Evolutionary conservation across 2,329 filamentous ascomycete genomes (phyloP), one percentile per base, ranked within the genome.

Genomic region (Fusarium annulatum): DNA sequence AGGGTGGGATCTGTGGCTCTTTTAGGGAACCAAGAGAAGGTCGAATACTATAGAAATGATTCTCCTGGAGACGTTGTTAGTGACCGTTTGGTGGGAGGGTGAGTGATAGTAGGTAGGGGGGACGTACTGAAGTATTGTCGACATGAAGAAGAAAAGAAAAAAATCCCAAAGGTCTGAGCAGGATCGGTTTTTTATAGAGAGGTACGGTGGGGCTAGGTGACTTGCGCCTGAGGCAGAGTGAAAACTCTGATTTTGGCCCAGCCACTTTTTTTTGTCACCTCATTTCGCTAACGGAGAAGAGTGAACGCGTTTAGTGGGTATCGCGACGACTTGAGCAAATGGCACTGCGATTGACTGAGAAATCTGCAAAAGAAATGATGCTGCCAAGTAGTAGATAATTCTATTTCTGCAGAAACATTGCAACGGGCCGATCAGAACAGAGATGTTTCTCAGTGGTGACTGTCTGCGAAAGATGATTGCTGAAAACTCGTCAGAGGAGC

Each of bases 31-130:
- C 94, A 92, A 96, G 93, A 94, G 91, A 89, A 88, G 89, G 92
- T 95, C 91, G 91, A 94, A 89, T 92, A 95, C 94, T 97, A 95
- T 95, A 97, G 93, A 97, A 97, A 93, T 94, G 93, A 96, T 96
- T 95, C 93, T 94, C 85, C 48, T 51, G n/a, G 3, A 9, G 8
- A 8, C 2, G 16, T 51, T 14, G 48, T 51, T 51, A 51, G 48
- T 7, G 14, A 2, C 5, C 11, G 21, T 19, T 34, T 5, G 28
- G 21, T 12, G 48, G 21, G 21, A 5, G 19, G 1, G n/a, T 14
- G 30, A 14, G 2, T 19, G 21, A 3, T 34, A 34, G 48, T 51
- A 51, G 48, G 30, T 23, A 23, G 48, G 48, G 48, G 48, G 30
- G 21, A 19, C 48, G n/a, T 10, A 51, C 48, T 73, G 84, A 88